phyloP scores from a whole-genome alignment of 2,329 filamentous ascomycete genomes.

The Beauveria sp. region DNA sequence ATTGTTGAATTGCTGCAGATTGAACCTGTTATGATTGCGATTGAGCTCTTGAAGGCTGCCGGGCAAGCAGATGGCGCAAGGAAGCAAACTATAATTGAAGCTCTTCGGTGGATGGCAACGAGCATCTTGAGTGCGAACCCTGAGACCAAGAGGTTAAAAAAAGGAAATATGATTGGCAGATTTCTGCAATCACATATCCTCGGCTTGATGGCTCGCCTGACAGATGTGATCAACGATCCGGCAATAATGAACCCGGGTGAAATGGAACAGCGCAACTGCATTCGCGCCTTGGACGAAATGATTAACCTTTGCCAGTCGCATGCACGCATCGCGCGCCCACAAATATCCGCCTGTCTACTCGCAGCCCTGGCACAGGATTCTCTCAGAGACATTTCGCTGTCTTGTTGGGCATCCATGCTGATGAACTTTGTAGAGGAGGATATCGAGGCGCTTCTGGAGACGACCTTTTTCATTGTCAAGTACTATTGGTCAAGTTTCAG shows the following conservation, averaged over 20 bases:
- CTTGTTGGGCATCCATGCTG: slow-evolving; percentile 77
- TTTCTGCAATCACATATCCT: slow-evolving; percentile 82
- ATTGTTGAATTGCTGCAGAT: slow-evolving; percentile 63
- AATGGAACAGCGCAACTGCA: slow-evolving; percentile 66
- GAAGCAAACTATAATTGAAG: slow-evolving; percentile 40
- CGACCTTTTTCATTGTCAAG: slow-evolving; percentile 80
- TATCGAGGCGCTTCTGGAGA: slow-evolving; percentile 71
- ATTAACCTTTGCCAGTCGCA: slow-evolving; percentile 66
- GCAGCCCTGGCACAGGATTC: slow-evolving; percentile 69
- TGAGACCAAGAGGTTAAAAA: slow-evolving; percentile 39
- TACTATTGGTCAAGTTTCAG: slow-evolving; percentile 70
- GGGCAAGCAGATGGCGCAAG: slow-evolving; percentile 57
- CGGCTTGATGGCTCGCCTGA: slow-evolving; percentile 77
- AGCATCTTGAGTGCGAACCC: slow-evolving; percentile 33
- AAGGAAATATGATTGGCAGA: slow-evolving; percentile 52
- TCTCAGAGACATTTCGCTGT: slow-evolving; percentile 72
- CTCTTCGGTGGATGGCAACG: slow-evolving; percentile 37
- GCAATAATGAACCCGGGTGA: slow-evolving; percentile 43
- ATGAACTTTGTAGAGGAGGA: slow-evolving; percentile 69
- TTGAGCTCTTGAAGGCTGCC: slow-evolving; percentile 74
- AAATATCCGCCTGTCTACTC: slow-evolving; percentile 90
- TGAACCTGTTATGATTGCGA: slow-evolving; percentile 67
- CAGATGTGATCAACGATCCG: slow-evolving; percentile 67
- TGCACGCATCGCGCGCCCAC: slow-evolving; percentile 73
- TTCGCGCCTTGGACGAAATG: slow-evolving; percentile 83